Evolutionary conservation across 305 asterid genomes (phyloP).

Genomic region (Fraxinus xanthoxyloides): DNA sequence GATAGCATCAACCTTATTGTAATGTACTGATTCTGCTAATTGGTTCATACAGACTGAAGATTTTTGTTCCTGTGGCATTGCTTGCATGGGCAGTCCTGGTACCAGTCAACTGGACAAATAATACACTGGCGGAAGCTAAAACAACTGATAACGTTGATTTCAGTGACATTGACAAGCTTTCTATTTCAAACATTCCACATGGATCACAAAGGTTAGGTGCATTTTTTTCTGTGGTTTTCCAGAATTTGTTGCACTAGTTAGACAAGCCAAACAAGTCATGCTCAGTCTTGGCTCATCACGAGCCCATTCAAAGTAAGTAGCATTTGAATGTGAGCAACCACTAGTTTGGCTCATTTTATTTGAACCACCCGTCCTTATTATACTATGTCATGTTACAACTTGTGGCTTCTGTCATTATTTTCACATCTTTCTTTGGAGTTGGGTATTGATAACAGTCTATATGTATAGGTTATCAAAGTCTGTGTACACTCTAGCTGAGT

Average conservation of each 20-base stretch:
- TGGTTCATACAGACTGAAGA: constrained; percentile 64
- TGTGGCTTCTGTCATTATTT: not conserved
- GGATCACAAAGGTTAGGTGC: constrained; percentile 66
- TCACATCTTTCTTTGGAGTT: not conserved
- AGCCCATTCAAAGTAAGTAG: not conserved
- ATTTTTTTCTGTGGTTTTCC: constrained; percentile 15
- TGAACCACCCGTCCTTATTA: not conserved
- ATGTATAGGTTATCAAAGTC: not conserved
- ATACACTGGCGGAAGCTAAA: constrained; percentile 51
- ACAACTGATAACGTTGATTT: constrained; percentile 26
- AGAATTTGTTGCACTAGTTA: not conserved
- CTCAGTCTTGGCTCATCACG: not conserved
- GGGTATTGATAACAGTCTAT: not conserved
- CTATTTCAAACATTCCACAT: constrained; percentile 81
- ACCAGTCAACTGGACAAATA: constrained; percentile 95
- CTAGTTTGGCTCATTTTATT: constrained; percentile 3
- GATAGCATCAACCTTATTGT: not conserved
- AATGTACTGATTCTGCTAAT: constrained; percentile 24
- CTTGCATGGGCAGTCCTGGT: constrained; percentile 81
- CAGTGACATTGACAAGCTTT: constrained; percentile 85
- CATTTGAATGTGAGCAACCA: not conserved
- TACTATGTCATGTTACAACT: not conserved
- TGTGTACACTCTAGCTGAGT: not conserved
- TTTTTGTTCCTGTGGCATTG: constrained; percentile 80
- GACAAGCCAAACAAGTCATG: not conserved